Evolutionary conservation across 1,284 basidiomycete species (phyloP), one percentile per base, ranked within the genome.

Genomic region (Rhodotorula sp.): DNA sequence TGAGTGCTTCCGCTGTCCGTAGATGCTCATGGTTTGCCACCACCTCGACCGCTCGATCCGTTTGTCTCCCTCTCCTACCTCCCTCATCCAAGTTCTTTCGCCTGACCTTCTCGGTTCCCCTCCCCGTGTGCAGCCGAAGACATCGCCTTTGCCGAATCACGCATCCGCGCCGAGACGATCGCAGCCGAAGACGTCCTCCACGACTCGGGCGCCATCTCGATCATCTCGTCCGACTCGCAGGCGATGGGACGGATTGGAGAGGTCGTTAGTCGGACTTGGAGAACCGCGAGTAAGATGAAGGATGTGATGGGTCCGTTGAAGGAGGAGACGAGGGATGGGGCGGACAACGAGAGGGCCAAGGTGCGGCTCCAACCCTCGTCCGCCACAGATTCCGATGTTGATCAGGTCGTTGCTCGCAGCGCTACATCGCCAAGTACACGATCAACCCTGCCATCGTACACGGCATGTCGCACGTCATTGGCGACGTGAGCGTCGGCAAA

Each of bases 111-210:
- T 4, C 3, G 24, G 1, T 18, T 3, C 26, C 22, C 28, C 87
- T 84, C 76, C 87, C 28, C 91, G 92, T 71, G 86, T 89, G 46
- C 59, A 73, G 72, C 74, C 0, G 95, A 99, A 82, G 96, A 99
- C 78, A 85, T 98, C 55, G 88, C 91, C 0, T 99, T 99, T 79
- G 95, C 96, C 11, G 95, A 99, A 77, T 98, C 94, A 18, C 89
- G 96, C 59, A 99, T 99, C 73, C 87, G 95, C 31, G 92, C 87
- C 2, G 95, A 99, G 83, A 99, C 95, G 0, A 89, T 99, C 53
- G 96, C 95, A 0, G 96, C 96, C 0, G 96, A 99, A 80, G 96
- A 99, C 78, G 90, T 99, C 26, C 83, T 99, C 51, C 95, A 99
- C 68, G 95, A 99, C 79, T 86, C 82, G 0, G 96, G 96, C 2